Evolutionary conservation across 2,329 filamentous ascomycete species (phyloP).

Genomic region (Monilinia fructigena): DNA sequence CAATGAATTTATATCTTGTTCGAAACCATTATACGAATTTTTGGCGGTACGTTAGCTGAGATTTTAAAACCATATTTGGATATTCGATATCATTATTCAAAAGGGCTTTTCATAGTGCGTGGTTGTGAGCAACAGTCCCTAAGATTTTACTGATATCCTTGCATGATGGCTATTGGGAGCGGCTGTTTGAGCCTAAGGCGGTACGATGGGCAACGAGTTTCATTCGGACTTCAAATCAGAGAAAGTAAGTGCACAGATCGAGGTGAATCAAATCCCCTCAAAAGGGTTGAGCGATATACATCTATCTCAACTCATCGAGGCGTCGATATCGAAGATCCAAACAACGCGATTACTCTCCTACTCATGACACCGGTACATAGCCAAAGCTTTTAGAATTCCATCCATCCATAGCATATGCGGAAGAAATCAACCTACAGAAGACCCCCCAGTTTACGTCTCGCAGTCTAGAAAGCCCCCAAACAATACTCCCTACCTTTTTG

Average conservation of each 20-base stretch:
- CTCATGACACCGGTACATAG: not conserved
- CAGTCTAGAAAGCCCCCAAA: not conserved
- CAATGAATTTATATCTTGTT: too few relatives aligned
- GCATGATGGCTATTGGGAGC: not conserved
- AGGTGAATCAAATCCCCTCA: slow-evolving; percentile 8
- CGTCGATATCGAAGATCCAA: slow-evolving; percentile 1
- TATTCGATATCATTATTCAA: not conserved
- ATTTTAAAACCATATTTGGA: not conserved
- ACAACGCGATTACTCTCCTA: not conserved
- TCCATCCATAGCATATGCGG: slow-evolving; percentile 1
- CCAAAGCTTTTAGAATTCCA: not conserved
- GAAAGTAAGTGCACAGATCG: not conserved
- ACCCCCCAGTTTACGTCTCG: not conserved
- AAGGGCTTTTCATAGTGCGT: not conserved
- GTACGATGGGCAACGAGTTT: slow-evolving; percentile 2
- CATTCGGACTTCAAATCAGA: slow-evolving; percentile 2
- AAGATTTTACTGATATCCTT: not conserved
- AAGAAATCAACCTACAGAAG: not conserved
- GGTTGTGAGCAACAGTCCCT: slow-evolving; percentile 2
- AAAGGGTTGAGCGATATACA: not conserved
- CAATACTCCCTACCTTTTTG: not conserved
- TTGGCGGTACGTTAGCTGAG: not conserved
- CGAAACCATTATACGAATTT: not conserved
- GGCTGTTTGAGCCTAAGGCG: not conserved
- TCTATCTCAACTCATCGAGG: not conserved